Evolutionary conservation across 805 yeast genomes (phyloP).

Genomic region (Saccharomycopsis oosterbeekiorum): DNA sequence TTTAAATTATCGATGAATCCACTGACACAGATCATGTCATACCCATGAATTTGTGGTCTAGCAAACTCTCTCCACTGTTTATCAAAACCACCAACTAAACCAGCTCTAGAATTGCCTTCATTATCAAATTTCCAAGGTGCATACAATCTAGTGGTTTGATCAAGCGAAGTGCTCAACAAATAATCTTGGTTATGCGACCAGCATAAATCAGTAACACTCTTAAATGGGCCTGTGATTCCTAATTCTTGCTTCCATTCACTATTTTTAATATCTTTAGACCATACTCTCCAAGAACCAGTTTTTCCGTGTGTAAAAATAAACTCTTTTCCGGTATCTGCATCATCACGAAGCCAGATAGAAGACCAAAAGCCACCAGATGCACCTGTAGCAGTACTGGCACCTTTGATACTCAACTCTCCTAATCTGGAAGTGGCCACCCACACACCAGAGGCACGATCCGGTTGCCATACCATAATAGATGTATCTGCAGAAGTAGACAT

Average conservation of each 20-base stretch:
- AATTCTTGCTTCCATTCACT: constrained; percentile 31
- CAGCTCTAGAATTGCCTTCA: constrained; percentile 23
- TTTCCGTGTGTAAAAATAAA: constrained; percentile 74
- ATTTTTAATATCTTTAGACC: constrained; percentile 41
- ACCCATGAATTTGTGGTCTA: constrained; percentile 97
- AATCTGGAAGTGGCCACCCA: constrained; percentile 77
- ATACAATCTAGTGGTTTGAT: constrained; percentile 84
- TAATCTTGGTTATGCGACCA: constrained; percentile 67
- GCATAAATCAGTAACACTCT: constrained; percentile 63
- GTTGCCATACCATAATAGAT: constrained; percentile 88
- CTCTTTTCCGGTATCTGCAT: constrained; percentile 27
- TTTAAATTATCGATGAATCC: constrained; percentile 42
- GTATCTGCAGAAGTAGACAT: constrained; percentile 90
- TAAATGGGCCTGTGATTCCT: constrained; percentile 70
- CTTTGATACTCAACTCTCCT: constrained; percentile 91
- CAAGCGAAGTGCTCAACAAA: constrained; percentile 70
- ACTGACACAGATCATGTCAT: constrained; percentile 80
- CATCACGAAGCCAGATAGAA: constrained; percentile 54
- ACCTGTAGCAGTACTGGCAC: constrained; percentile 98
- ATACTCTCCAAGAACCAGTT: constrained; percentile 86
- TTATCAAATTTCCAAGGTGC: constrained; percentile 44
- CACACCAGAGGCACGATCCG: constrained; percentile 75
- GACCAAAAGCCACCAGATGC: constrained; percentile 71
- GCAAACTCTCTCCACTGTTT: constrained; percentile 83
- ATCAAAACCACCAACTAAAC: constrained; percentile 19